Percentiles rank a stretch among this genome's conserved stretches.
phyloP scores from a whole-genome alignment of 2,329 filamentous ascomycete genomes.

The Metarhizium humberi region DNA sequence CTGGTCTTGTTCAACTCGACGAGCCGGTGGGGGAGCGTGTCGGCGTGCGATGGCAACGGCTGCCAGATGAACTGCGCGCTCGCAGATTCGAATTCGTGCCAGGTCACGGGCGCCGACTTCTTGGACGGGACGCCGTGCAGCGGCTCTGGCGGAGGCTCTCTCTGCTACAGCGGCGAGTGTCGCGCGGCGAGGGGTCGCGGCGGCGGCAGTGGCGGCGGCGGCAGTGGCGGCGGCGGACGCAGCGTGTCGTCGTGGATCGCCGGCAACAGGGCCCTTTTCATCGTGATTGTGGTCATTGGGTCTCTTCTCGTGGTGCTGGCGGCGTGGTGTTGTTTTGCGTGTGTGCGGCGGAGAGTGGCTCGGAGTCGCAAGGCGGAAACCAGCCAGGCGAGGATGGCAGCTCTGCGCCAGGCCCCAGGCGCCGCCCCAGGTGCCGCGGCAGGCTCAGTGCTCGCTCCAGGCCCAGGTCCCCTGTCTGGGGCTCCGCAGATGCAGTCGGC shows the following conservation, averaged over 20 bases:
- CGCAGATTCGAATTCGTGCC: conserved; percentile 1
- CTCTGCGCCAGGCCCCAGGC: neutral
- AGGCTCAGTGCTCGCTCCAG: too few relatives aligned
- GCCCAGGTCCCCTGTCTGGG: neutral
- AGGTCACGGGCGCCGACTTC: conserved; percentile 55
- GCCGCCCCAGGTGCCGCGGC: too few relatives aligned
- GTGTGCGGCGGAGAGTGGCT: conserved; percentile 9
- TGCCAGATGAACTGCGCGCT: conserved; percentile 9
- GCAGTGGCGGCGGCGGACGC: neutral
- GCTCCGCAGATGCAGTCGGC: neutral
- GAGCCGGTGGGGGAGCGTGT: conserved; percentile 59
- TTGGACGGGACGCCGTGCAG: conserved; percentile 73
- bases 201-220: neutral
- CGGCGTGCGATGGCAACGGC: conserved; percentile 59
- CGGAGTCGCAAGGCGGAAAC: neutral
- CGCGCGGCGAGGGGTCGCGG: neutral
- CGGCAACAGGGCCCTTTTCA: neutral
- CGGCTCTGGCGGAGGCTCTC: conserved; percentile 46
- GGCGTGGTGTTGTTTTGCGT: neutral
- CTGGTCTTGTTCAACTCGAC: conserved; percentile 65
- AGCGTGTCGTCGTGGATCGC: conserved; percentile 1
- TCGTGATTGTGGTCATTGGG: neutral
- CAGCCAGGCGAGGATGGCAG: neutral
- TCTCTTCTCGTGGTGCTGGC: neutral
- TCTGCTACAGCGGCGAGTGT: conserved; percentile 55